Percentiles rank a stretch among this genome's conserved stretches.
Conservation (phyloP, 1,139 yeast genomes). For the Lipomyces yarrowii region DNA sequence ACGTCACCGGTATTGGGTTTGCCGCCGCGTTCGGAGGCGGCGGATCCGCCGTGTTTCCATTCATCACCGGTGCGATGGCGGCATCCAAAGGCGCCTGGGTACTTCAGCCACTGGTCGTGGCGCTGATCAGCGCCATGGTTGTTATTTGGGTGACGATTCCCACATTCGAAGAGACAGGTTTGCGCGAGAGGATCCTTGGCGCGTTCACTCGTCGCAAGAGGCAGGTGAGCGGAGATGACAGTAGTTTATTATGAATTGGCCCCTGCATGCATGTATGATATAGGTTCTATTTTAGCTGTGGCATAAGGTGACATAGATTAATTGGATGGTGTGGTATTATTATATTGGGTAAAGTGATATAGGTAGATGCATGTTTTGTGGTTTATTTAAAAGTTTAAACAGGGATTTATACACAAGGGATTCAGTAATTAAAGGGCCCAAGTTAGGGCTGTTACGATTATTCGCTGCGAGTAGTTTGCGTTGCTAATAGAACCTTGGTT, state of each 20-base stretch:
- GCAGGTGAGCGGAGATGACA: background rate
- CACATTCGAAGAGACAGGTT: constrained; percentile 13
- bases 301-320: no score
- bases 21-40: constrained; percentile 80
- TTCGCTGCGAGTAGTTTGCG: no score
- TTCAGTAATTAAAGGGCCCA: no score
- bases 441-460: no score
- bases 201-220: constrained; percentile 5
- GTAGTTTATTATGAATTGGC: background rate
- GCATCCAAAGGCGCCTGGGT: constrained; percentile 38
- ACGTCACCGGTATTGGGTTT: constrained; percentile 72
- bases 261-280: no score
- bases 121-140: constrained; percentile 37
- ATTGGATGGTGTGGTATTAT: no score
- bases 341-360: no score
- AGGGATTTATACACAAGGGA: no score
- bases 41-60: constrained; percentile 73
- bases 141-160: constrained; percentile 35
- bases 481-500: no score
- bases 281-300: background rate
- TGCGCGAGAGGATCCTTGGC: constrained; percentile 5
- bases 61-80: constrained; percentile 41
- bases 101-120: constrained; percentile 39
- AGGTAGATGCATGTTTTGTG: background rate
- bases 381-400: background rate